phyloP scores from a whole-genome alignment of 768 basidiomycete species.

The Holtermannia corniformis region DNA sequence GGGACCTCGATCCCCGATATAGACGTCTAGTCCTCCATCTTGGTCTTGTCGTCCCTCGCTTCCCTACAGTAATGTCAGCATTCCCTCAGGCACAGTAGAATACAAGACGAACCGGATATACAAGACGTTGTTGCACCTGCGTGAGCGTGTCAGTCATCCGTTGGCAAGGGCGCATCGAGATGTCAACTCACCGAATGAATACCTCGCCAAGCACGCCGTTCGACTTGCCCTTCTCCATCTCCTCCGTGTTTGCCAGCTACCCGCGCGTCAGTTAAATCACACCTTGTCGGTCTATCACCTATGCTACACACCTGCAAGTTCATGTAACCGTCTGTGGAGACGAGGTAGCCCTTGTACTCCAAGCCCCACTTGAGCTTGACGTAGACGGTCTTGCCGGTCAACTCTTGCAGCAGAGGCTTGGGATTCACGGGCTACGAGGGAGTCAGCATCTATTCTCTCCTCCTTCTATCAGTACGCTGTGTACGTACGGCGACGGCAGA shows the following conservation, averaged over 20 bases:
- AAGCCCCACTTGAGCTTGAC: slow-evolving; percentile 98
- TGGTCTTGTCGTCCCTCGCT: background rate
- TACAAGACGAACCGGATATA: slow-evolving; percentile 52
- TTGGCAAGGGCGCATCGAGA: background rate
- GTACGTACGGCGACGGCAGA: slow-evolving; percentile 24
- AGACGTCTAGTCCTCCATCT: background rate
- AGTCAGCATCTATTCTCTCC: background rate
- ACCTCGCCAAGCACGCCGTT: slow-evolving; percentile 97
- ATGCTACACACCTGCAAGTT: slow-evolving; percentile 71
- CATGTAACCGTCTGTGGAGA: slow-evolving; percentile 99
- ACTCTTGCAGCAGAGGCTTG: slow-evolving; percentile 96
- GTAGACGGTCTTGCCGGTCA: slow-evolving; percentile 92
- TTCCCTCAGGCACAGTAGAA: too few relatives aligned
- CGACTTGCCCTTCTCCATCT: slow-evolving; percentile 90
- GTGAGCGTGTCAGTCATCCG: background rate
- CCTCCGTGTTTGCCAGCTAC: slow-evolving; percentile 97
- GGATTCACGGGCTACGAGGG: slow-evolving; percentile 74
- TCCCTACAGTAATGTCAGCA: background rate
- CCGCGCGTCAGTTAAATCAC: background rate
- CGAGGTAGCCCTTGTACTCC: slow-evolving; percentile 97
- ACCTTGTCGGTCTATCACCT: background rate
- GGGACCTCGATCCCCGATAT: too few relatives aligned
- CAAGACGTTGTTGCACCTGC: slow-evolving; percentile 69
- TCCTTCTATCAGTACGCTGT: background rate
- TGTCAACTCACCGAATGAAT: slow-evolving; percentile 73